Conservation (phyloP, 768 basidiomycete genomes). For the Trametes villosa region DNA sequence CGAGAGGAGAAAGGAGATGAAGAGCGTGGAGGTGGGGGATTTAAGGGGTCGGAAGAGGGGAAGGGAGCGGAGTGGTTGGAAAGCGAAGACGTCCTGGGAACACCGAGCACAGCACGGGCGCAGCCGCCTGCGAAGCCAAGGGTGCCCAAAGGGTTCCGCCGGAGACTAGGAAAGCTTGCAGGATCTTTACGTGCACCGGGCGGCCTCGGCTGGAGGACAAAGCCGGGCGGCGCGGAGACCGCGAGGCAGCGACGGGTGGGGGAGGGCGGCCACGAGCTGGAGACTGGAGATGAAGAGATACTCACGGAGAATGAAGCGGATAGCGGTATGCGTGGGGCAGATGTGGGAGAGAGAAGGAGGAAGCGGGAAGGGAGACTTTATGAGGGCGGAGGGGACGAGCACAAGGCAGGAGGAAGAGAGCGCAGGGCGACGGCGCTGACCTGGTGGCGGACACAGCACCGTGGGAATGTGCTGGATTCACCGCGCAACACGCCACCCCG, state of each 20-base stretch:
- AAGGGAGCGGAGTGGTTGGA: constrained; percentile 7
- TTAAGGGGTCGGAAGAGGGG: constrained; percentile 21
- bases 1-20: constrained; percentile 14
- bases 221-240: constrained; percentile 19
- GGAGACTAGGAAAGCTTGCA: constrained; percentile 2
- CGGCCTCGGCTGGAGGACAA: constrained; percentile 9
- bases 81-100: constrained; percentile 23
- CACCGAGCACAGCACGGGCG: constrained; percentile 23
- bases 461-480: constrained; percentile 25
- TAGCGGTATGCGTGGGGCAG: constrained; percentile 18
- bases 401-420: constrained; percentile 33
- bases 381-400: constrained; percentile 18
- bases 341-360: constrained; percentile 24
- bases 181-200: constrained; percentile 24
- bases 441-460: constrained; percentile 29
- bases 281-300: constrained; percentile 15
- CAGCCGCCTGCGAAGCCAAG: constrained; percentile 15
- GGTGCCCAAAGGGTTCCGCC: background rate
- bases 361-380: constrained; percentile 12
- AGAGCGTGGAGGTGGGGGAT: constrained; percentile 18
- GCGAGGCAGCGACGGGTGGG: constrained; percentile 23
- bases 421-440: constrained; percentile 35
- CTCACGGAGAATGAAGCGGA: constrained; percentile 20
- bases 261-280: constrained; percentile 10
- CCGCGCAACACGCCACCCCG: constrained; percentile 15